Conservation (phyloP, 345 rosid genomes). For the Lepidium aucheri region DNA sequence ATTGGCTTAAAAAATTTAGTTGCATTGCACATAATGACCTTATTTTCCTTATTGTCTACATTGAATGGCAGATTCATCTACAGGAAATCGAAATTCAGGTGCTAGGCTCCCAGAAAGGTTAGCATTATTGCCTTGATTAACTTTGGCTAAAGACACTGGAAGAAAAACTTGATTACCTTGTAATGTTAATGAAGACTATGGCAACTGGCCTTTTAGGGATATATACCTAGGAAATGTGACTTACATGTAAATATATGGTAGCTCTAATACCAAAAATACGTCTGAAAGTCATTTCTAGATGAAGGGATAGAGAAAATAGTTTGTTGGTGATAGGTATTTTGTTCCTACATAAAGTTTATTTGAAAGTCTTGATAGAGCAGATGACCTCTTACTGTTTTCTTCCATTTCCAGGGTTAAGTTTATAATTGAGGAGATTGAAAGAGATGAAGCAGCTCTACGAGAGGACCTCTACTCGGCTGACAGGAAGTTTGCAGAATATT, state of each 20-base stretch:
- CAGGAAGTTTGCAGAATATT: conserved; percentile 87
- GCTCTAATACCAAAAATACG: background rate
- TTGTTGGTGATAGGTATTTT: background rate
- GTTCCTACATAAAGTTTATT: background rate
- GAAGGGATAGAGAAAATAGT: background rate
- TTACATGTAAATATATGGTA: background rate
- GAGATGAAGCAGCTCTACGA: conserved; percentile 78
- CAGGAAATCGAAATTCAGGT: conserved; percentile 58
- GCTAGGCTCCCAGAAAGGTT: conserved; percentile 96
- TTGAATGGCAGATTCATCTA: conserved; percentile 50
- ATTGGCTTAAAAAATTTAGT: background rate
- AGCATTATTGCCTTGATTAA: conserved; percentile 14
- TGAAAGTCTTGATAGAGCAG: background rate
- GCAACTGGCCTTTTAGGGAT: background rate
- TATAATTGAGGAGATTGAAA: conserved; percentile 91
- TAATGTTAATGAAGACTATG: background rate
- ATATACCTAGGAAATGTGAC: background rate
- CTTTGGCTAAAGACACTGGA: background rate
- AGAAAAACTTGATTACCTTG: background rate
- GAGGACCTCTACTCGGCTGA: conserved; percentile 96
- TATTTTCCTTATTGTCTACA: background rate
- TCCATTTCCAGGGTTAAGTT: conserved; percentile 65
- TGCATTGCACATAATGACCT: background rate
- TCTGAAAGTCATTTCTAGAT: background rate
- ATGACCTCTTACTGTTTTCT: background rate